Evolutionary conservation across 169 alveolate genomes (phyloP), one percentile per base, ranked within the genome.

Genomic region (Eimeria falciformis): DNA sequence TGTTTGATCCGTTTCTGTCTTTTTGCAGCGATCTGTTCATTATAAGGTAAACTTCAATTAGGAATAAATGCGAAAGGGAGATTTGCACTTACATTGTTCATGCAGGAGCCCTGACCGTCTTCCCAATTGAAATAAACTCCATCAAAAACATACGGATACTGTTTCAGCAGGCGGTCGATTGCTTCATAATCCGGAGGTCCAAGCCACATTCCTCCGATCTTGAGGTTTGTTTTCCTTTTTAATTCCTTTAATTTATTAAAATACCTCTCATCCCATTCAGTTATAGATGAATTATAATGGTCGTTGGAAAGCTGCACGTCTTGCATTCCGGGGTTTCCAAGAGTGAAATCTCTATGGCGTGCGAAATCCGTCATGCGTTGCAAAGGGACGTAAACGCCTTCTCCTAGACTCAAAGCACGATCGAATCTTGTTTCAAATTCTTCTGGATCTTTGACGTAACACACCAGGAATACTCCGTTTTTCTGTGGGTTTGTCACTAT

Each of bases 71-170:
- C 43, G 40, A 18, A 9, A 71, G n/a, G 11, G 29, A 23, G 21
- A 7, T 25, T 7, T 21, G 23, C 11, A 11, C 73, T 45, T 66
- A 84, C 91, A 43, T 84, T 84, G 45, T 46, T 84, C 91, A 84
- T 84, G 91, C 91, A 84, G 17, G 91, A 81, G 17, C 83, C 81
- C 56, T 66, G 33, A 1, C 91, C 91, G 12, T 50, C 50, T 33
- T 84, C 91, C 91, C 91, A 84, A 55, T 84, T 55, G 58, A 84
- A 46, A 66, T 58, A 53, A 65, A 84, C 21, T 5, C 91, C 91
- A 25, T 62, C 82, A n/a, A 84, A 65, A 1, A 84, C 37, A 3
- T 27, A 7, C 3, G 83, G 91, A 43, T 84, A 25, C 14, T 62
- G 3, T 33, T 53, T 43, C 29, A 84, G 40, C 11, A 65, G 5